Base-by-base conservation (phyloP, 2,329 filamentous ascomycete species). In the Metarhizium rileyi region DNA sequence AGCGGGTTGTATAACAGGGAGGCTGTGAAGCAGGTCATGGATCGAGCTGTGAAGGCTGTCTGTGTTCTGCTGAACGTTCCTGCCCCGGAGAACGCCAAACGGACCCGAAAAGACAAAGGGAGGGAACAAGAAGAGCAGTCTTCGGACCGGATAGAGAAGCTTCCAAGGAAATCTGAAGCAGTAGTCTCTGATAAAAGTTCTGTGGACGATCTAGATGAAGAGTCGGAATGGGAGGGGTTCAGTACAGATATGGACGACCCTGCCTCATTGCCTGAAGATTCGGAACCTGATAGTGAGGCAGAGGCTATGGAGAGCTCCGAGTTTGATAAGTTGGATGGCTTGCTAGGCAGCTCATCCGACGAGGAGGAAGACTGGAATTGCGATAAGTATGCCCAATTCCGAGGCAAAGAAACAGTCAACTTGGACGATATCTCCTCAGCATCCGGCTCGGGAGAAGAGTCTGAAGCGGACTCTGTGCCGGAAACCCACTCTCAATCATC, bases 1-100 rank as follows among this genome's bases (percentile, higher is more conserved):
- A 81, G 78, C 52, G 71, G 70, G 7, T 64, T 82, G 3, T 80
- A 74, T 59, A 80, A 76, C 51, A 67, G 71, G 47, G 69, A 70
- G 5, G 67, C 72, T 27, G 76, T 80, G 48, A 73, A 71, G 54
- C 67, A 73, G 46, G 69, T 70, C 3, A 63, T 77, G 9, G 70
- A 74, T 25, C 69, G 71, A 57, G 77, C 76, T 1, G 55, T 80
- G 14, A 64, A 66, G 49, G 70, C 66, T 26, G 70, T 78, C 3
- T 81, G 77, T 59, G 61, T 67, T 43, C 63, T 67, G 3, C 63
- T 82, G 16, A 66, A 72, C 2, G 68, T 81, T 0, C 61, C 72
- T 3, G 63, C 72, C 48, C 75, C 76, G 0, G 70, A 73, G 47
- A 65, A 65, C 46, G 56, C 53, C 4, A 67, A 65, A 53, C 61